Conservation (phyloP, 2,329 filamentous ascomycete genomes). For the Aspergillus quadricinctus region DNA sequence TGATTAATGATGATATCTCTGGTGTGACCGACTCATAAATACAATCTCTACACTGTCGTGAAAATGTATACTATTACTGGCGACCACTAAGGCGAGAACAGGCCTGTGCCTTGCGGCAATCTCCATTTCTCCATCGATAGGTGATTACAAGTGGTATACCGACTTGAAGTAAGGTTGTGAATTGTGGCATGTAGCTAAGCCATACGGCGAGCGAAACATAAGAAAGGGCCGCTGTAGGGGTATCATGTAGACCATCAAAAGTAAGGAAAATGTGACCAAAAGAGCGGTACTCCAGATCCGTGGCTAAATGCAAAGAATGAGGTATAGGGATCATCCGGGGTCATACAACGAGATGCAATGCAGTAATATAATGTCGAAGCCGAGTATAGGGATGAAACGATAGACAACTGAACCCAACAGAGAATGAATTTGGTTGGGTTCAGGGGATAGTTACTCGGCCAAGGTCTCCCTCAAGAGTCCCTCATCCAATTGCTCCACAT, state of each 20-base stretch:
- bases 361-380: not conserved
- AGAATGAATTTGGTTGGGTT: not conserved
- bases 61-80: not conserved
- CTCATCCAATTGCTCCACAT: constrained; percentile 55
- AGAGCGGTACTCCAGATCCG: not conserved
- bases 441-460: constrained; percentile 33
- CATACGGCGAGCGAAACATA: not conserved
- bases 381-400: not conserved
- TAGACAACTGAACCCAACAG: not conserved
- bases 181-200: not conserved
- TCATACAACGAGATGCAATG: constrained; percentile 2
- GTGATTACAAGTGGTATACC: no score
- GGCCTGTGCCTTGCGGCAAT: not conserved
- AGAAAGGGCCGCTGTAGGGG: not conserved
- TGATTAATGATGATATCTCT: not conserved
- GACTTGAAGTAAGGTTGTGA: not conserved
- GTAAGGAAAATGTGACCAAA: not conserved
- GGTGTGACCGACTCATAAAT: not conserved
- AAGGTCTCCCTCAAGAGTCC: constrained; percentile 60
- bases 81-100: not conserved
- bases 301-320: not conserved
- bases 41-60: not conserved
- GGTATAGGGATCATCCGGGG: not conserved
- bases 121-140: not conserved
- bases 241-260: not conserved